phyloP scores from a whole-genome alignment of 1,284 basidiomycete species.

The Malassezia arunalokei region DNA sequence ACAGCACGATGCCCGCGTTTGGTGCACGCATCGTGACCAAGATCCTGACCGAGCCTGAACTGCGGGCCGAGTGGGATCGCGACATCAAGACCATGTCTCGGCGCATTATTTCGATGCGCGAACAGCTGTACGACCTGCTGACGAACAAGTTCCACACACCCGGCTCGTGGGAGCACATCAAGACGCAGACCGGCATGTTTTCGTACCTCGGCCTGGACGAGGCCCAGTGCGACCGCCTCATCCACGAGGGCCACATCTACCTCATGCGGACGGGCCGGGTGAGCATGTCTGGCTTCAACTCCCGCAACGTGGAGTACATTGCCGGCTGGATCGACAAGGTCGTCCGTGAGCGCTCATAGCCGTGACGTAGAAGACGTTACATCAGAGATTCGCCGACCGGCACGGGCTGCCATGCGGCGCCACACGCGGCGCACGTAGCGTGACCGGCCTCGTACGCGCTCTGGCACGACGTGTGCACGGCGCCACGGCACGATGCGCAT shows the following conservation, averaged over 20 bases:
- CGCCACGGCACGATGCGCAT: conserved; percentile 10
- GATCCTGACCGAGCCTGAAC: conserved; percentile 53
- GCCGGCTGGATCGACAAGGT: conserved; percentile 43
- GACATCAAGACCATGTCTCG: conserved; percentile 86
- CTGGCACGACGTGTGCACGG: conserved; percentile 9
- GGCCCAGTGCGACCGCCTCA: conserved; percentile 59
- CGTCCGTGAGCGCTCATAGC: conserved; percentile 26
- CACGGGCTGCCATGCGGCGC: conserved; percentile 3
- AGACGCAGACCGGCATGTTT: conserved; percentile 45
- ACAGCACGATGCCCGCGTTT: conserved; percentile 80
- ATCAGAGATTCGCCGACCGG: background rate
- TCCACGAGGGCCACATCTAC: conserved; percentile 72
- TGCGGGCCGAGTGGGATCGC: conserved; percentile 75
- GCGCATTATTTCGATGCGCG: conserved; percentile 78
- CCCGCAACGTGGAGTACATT: conserved; percentile 52
- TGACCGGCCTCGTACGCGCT: background rate
- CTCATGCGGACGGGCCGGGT: conserved; percentile 74
- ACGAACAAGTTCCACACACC: conserved; percentile 78
- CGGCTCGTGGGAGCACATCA: conserved; percentile 61
- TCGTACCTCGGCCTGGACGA: conserved; percentile 38
- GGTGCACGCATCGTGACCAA: conserved; percentile 67
- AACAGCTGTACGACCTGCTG: conserved; percentile 64
- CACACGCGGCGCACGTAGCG: conserved; percentile 2
- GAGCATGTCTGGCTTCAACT: conserved; percentile 82
- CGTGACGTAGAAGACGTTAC: background rate